A percentile compares a stretch with the other conserved stretches of the same genome.
These are phyloP conservation scores for Gossypium aridum DNA, from an alignment of 441 rosid species.

Conservation along the genomic window DNA sequence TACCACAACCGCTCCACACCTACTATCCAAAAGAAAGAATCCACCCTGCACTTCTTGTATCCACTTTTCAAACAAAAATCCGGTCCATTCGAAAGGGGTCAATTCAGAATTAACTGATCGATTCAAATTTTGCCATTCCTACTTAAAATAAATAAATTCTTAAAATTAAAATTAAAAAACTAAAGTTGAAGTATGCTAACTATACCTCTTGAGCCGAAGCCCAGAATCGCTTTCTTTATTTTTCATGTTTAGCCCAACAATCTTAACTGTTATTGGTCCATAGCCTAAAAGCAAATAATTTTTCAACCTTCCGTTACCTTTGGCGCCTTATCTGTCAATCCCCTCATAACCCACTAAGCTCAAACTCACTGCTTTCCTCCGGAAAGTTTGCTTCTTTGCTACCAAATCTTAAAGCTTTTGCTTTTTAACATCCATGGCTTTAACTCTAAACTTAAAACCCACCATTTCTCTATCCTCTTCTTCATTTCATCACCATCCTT, in stretches of 20 bases:
- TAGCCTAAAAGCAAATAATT: background rate
- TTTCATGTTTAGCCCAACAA: background rate
- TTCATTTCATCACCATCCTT: background rate
- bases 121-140: no score
- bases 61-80: no score
- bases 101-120: no score
- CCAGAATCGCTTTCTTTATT: background rate
- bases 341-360: background rate
- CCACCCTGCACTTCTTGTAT: no score
- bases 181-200: no score
- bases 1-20: no score
- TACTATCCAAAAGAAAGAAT: no score
- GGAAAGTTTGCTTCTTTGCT: background rate
- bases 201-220: no score
- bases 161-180: no score
- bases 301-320: background rate
- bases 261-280: background rate
- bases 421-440: constrained; percentile 33
- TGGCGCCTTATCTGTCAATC: constrained; percentile 21
- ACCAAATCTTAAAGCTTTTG: background rate
- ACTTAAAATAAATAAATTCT: no score
- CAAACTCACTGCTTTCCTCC: background rate
- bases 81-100: no score
- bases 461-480: constrained; percentile 17
- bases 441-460: constrained; percentile 29